Evolutionary conservation across 495 filamentous ascomycete species (phyloP), one percentile per base, ranked within the genome.

Genomic region (Podospora australis): DNA sequence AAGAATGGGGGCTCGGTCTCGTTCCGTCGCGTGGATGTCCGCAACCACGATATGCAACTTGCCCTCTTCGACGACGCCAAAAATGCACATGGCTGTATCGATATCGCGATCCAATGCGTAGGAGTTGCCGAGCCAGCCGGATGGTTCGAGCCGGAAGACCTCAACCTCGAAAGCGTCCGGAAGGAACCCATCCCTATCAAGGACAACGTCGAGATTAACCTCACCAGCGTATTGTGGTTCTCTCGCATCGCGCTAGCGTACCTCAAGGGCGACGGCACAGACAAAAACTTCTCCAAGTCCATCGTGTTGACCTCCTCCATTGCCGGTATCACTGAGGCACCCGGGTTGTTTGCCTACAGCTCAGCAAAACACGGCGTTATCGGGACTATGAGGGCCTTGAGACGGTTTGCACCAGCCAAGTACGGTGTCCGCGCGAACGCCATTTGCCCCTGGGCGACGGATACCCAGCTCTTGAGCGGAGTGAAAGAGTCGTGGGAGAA

Each of bases 361-460:
- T 65, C 72, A 1, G 60, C 72, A 16, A 77, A 78, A 55, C 70
- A 75, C 36, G 75, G 73, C 22, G 66, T 78, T 6, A 57, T 71
- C 6, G 75, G 73, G 0, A 64, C 76, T 3, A 72, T 76, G 68
- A 66, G 74, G 16, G 66, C 72, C 19, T 58, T 77, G 11, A 65
- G 70, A 36, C 58, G 46, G 21, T 71, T 68, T 52, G 55, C 73
- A 29, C 63, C 66, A 3, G 55, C 57, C 1, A 59, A 66, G 0
- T 66, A 71, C 51, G 56, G 61, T 28, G 58, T 78, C 17, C 69
- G 77, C 17, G 67, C 71, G 47, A 80, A 79, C 53, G 69, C 70
- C 11, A 66, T 79, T 44, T 78, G 75, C 51, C 77, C 77, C 1
- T 79, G 74, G 75, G 70, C 74, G 58, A 76, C 73, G 2, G 55